Percentiles rank a stretch among this genome's conserved stretches.
phyloP scores from a whole-genome alignment of 208 protist genomes.

The Vickermania ingenoplastis region DNA sequence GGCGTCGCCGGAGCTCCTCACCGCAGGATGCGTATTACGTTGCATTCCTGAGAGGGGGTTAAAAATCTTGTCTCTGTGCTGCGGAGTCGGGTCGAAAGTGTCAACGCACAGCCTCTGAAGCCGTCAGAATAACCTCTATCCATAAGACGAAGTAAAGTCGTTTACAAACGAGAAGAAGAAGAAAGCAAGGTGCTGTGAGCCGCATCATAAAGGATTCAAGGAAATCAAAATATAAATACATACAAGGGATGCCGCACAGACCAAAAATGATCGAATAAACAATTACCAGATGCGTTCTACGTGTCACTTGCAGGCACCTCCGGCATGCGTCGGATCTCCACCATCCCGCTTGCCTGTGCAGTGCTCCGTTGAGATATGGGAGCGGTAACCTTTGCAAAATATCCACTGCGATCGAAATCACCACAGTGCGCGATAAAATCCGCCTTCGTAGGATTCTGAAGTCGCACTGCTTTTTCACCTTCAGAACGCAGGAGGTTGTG shows the following conservation, averaged over 20 bases:
- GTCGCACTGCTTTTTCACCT: conserved; percentile 50
- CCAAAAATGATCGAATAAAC: too few relatives aligned
- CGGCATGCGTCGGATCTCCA: conserved; percentile 27
- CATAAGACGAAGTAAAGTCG: not conserved
- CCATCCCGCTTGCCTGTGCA: conserved; percentile 14
- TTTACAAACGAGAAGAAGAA: not conserved
- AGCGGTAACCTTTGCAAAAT: conserved; percentile 18
- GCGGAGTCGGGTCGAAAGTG: not conserved
- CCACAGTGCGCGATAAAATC: conserved; percentile 44
- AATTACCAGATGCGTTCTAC: not conserved
- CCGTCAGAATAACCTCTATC: not conserved
- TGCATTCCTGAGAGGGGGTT: too few relatives aligned
- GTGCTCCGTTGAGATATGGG: conserved; percentile 24
- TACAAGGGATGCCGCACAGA: too few relatives aligned
- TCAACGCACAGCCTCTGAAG: conserved; percentile 1
- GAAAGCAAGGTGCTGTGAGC: too few relatives aligned
- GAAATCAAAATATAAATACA: too few relatives aligned
- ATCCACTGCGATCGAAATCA: conserved; percentile 19
- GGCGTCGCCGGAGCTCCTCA: too few relatives aligned
- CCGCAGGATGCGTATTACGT: too few relatives aligned
- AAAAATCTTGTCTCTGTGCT: conserved; percentile 2
- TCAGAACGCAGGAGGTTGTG: conserved; percentile 42
- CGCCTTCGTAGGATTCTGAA: conserved; percentile 38
- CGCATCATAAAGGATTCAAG: too few relatives aligned
- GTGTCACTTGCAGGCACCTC: conserved; percentile 2